These are phyloP conservation scores for Linum lewisii DNA, from an alignment of 345 rosid genomes.

Conservation along the genomic window DNA sequence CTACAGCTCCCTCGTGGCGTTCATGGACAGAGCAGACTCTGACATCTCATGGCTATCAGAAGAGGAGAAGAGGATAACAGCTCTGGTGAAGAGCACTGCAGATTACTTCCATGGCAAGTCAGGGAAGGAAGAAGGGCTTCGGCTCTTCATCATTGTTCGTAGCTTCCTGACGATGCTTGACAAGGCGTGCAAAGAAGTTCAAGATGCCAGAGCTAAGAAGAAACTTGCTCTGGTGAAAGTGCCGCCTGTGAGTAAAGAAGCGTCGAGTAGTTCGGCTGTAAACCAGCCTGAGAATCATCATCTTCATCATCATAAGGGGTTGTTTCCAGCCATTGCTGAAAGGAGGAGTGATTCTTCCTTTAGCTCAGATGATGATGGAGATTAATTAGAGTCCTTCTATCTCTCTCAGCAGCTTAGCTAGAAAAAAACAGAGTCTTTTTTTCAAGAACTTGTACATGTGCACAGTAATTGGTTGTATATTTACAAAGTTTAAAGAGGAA, in stretches of 20 bases:
- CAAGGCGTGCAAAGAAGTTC: constrained; percentile 56
- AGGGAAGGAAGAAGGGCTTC: constrained; percentile 64
- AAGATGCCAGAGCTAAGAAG: constrained; percentile 29
- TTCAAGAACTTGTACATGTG: too few relatives aligned
- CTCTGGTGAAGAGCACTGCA: constrained; percentile 55
- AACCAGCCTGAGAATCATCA: constrained; percentile 2
- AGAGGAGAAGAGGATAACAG: constrained; percentile 69
- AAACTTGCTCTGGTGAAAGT: constrained; percentile 14
- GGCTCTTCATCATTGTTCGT: constrained; percentile 57
- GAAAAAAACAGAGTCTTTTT: too few relatives aligned
- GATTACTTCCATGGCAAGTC: constrained; percentile 78
- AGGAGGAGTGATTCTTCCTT: constrained; percentile 35
- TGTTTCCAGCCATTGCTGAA: constrained; percentile 62
- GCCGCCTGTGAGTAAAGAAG: not conserved
- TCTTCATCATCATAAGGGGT: constrained; percentile 29
- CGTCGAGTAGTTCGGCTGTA: constrained; percentile 21
- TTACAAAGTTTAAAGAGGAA: too few relatives aligned
- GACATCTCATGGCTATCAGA: constrained; percentile 38
- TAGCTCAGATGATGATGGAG: constrained; percentile 47
- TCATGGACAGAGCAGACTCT: constrained; percentile 40
- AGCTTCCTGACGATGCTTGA: constrained; percentile 79
- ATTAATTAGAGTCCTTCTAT: not conserved
- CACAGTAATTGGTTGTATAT: too few relatives aligned
- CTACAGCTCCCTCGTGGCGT: constrained; percentile 28
- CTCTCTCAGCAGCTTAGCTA: not conserved